These are phyloP conservation scores for Catharanthus roseus DNA, from an alignment of 257 asterid genomes.

Conservation along the genomic window DNA sequence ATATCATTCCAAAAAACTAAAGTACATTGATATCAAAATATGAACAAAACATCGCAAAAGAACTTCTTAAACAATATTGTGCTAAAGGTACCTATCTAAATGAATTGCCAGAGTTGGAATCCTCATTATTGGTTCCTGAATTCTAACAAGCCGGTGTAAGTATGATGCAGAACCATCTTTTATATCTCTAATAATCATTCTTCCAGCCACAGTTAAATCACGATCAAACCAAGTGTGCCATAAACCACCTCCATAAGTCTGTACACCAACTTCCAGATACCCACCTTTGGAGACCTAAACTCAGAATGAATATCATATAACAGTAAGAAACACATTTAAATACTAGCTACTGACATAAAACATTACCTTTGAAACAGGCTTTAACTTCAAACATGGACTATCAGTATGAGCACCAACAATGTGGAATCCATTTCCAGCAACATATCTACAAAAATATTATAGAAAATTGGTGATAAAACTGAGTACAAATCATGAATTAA, in stretches of 20 bases:
- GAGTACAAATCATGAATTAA: background rate
- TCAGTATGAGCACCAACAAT: conserved; percentile 97
- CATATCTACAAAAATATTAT: conserved; percentile 46
- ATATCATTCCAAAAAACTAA: background rate
- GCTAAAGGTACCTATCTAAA: conserved; percentile 64
- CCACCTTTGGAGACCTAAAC: conserved; percentile 85
- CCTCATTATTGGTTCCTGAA: conserved; percentile 90
- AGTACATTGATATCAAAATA: background rate
- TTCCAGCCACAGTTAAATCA: conserved; percentile 84
- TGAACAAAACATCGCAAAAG: background rate
- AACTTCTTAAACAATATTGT: background rate
- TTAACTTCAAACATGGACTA: conserved; percentile 82
- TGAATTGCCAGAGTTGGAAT: conserved; percentile 94
- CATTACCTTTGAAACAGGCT: conserved; percentile 77
- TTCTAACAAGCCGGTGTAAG: conserved; percentile 64
- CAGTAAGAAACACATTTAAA: background rate
- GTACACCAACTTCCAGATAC: conserved; percentile 88
- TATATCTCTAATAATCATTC: conserved; percentile 56
- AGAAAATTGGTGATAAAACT: background rate
- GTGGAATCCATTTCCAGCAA: conserved; percentile 75
- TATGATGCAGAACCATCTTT: conserved; percentile 59
- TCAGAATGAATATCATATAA: background rate
- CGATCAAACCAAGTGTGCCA: conserved; percentile 99
- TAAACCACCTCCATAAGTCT: conserved; percentile 90
- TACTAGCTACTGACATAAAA: background rate